Evolutionary conservation across 2,329 filamentous ascomycete genomes (phyloP).

Genomic region (Trichoderma asperellum): DNA sequence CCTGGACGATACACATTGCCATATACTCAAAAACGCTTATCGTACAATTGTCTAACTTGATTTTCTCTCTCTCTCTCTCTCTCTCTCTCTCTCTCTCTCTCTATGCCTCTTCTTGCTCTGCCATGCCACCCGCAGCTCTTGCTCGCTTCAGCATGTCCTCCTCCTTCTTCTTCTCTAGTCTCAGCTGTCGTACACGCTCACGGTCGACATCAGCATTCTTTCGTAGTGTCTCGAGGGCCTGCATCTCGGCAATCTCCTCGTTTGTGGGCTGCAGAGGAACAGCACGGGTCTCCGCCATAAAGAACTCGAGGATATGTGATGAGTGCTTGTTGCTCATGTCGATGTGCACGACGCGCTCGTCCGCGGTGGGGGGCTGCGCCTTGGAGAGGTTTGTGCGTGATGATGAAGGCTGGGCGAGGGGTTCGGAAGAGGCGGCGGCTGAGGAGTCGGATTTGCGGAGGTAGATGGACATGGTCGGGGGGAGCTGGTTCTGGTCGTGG

Average conservation of each 20-base stretch:
- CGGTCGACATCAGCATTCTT: conserved; percentile 59
- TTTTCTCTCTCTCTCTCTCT: conserved; percentile 29
- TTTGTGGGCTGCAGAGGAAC: conserved; percentile 57
- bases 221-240: conserved; percentile 58
- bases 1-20: conserved; percentile 23
- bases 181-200: conserved; percentile 54
- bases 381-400: conserved; percentile 53
- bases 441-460: conserved; percentile 50
- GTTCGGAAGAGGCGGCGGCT: conserved; percentile 36
- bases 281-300: conserved; percentile 67
- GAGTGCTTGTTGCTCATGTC: conserved; percentile 67
- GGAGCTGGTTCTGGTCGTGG: conserved; percentile 57
- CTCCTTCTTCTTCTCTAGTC: conserved; percentile 64
- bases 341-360: conserved; percentile 58
- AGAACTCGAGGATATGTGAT: conserved; percentile 63
- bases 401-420: conserved; percentile 49
- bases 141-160: conserved; percentile 54
- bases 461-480: conserved; percentile 68
- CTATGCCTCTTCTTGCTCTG: conserved; percentile 41
- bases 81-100: conserved; percentile 28
- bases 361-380: conserved; percentile 52
- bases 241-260: conserved; percentile 63
- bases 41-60: conserved; percentile 35
- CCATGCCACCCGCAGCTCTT: conserved; percentile 45
- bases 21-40: conserved; percentile 37